Conservation (phyloP, 371 early-diverging fungal species). For the Circinella umbellata region DNA sequence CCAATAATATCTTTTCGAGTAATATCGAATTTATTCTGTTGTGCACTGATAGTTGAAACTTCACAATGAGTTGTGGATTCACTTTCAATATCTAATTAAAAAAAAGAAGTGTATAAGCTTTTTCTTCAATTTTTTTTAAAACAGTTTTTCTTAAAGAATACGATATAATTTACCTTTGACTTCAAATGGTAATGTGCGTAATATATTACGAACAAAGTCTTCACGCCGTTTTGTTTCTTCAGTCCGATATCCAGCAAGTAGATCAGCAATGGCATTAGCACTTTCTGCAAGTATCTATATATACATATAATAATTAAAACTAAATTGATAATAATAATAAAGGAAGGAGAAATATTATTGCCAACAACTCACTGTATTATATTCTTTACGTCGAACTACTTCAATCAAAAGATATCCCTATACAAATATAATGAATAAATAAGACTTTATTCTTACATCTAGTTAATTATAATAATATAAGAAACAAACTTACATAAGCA, state of each 20-base stretch:
- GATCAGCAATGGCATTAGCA: slow-evolving; percentile 65
- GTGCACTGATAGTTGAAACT: slow-evolving; percentile 58
- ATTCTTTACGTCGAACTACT: slow-evolving; percentile 74
- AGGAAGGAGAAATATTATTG: too few relatives aligned
- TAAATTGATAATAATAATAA: not conserved
- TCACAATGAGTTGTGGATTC: slow-evolving; percentile 70
- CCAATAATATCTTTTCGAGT: slow-evolving; percentile 59
- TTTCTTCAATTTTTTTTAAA: too few relatives aligned
- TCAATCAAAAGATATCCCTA: slow-evolving; percentile 73
- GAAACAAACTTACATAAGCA: slow-evolving; percentile 38
- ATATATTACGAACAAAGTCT: slow-evolving; percentile 61
- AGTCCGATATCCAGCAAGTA: slow-evolving; percentile 60
- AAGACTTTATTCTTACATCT: not conserved
- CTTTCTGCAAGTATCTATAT: slow-evolving; percentile 55
- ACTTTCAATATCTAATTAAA: slow-evolving; percentile 32
- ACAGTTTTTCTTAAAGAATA: not conserved
- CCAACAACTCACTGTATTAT: slow-evolving; percentile 44
- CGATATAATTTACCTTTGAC: slow-evolving; percentile 34
- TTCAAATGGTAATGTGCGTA: slow-evolving; percentile 64
- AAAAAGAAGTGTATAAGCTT: too few relatives aligned
- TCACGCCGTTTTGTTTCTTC: slow-evolving; percentile 70
- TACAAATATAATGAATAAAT: not conserved
- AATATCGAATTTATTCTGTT: slow-evolving; percentile 56
- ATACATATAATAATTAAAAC: not conserved
- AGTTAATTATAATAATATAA: too few relatives aligned